Percentiles rank a stretch among this genome's conserved stretches.
Conservation (phyloP, 192 early-diverging fungal species). For the Entophlyctis helioformis region DNA sequence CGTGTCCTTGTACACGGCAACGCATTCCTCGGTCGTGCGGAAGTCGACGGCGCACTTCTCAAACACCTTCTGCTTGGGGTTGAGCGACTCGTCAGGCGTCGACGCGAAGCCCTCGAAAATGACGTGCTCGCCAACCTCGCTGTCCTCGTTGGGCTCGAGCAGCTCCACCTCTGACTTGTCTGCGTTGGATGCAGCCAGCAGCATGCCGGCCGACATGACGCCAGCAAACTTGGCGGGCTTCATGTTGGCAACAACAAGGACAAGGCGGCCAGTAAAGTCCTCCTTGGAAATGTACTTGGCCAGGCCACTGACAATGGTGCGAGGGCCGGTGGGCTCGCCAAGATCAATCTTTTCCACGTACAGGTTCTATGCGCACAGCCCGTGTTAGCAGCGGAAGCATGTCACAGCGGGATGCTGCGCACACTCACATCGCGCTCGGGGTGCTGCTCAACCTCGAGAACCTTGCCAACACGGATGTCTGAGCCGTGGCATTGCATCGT, state of each 20-base stretch:
- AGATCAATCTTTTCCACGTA: slow-evolving; percentile 48
- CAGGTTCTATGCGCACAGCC: slow-evolving; percentile 40
- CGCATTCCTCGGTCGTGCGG: slow-evolving; percentile 23
- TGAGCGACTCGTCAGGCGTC: slow-evolving; percentile 34
- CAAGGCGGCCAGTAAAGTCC: slow-evolving; percentile 38
- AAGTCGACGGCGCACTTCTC: slow-evolving; percentile 44
- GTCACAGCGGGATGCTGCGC: too few species aligned
- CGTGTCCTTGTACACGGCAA: slow-evolving; percentile 40
- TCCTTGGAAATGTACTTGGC: slow-evolving; percentile 41
- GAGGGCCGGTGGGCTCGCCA: slow-evolving; percentile 37
- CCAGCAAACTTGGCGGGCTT: slow-evolving; percentile 56
- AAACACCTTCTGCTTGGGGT: slow-evolving; percentile 54
- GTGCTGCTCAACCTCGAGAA: slow-evolving; percentile 36
- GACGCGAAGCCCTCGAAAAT: slow-evolving; percentile 37
- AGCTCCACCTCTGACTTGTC: slow-evolving; percentile 44
- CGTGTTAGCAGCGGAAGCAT: too few species aligned
- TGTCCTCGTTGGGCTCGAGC: slow-evolving; percentile 35
- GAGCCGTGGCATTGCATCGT: slow-evolving; percentile 2
- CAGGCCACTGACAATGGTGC: slow-evolving; percentile 60
- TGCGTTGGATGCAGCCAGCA: slow-evolving; percentile 42
- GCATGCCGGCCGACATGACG: slow-evolving; percentile 51
- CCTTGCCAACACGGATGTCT: slow-evolving; percentile 52
- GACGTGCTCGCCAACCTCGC: slow-evolving; percentile 39
- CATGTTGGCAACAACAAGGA: slow-evolving; percentile 50
- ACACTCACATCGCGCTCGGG: slow-evolving; percentile 18